Conservation (phyloP, 768 basidiomycete species). For the Collybia sp. region DNA sequence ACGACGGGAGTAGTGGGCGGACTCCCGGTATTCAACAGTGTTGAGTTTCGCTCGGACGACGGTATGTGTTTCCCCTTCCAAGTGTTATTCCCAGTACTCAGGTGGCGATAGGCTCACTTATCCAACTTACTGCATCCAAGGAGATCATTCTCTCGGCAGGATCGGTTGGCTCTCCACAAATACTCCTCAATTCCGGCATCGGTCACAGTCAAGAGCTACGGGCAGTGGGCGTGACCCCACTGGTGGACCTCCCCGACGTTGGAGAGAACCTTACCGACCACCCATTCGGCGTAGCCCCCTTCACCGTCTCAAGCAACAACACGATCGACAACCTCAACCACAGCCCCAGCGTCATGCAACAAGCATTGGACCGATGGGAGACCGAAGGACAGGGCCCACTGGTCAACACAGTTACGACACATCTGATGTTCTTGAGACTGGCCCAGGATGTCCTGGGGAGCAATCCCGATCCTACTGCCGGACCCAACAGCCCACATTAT, state of each 20-base stretch:
- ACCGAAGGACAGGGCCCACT: constrained; percentile 14
- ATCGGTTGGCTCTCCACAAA: constrained; percentile 21
- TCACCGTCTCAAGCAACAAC: too few species aligned
- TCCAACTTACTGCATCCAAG: constrained; percentile 16
- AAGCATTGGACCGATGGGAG: constrained; percentile 12
- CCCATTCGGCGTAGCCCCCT: too few species aligned
- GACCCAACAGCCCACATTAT: constrained; percentile 19
- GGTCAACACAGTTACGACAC: constrained; percentile 10
- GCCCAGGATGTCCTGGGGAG: constrained; percentile 10
- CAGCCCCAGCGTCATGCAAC: too few species aligned
- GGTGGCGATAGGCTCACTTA: constrained; percentile 1
- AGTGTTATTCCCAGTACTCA: too few species aligned
- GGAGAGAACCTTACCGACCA: too few species aligned
- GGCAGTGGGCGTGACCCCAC: constrained; percentile 9
- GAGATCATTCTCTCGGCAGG: constrained; percentile 34
- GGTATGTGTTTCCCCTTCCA: background rate
- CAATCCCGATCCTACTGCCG: constrained; percentile 20
- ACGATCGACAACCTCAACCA: too few species aligned
- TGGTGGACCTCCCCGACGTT: too few species aligned
- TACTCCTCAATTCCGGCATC: constrained; percentile 28
- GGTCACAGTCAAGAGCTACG: constrained; percentile 16
- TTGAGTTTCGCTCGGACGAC: constrained; percentile 14
- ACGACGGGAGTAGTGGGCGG: constrained; percentile 6
- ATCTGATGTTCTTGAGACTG: constrained; percentile 20
- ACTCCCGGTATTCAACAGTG: constrained; percentile 15